Evolutionary conservation across 2,329 filamentous ascomycete genomes (phyloP).

Genomic region (Sporothrix sp.): DNA sequence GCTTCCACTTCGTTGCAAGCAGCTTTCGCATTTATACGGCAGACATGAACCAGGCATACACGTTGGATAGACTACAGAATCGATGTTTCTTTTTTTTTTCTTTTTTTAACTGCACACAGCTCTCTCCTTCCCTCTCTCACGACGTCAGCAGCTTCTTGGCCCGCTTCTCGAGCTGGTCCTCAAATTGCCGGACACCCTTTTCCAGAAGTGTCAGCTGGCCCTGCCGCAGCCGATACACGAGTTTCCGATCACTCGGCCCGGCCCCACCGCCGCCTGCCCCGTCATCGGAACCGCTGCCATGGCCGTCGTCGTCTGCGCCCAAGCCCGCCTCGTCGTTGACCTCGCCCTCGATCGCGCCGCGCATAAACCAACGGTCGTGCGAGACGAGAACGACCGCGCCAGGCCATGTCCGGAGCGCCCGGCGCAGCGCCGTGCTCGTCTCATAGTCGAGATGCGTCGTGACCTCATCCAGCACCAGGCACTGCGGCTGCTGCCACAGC

Average conservation of each 20-base stretch:
- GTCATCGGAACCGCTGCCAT: constrained; percentile 37
- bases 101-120: neutral
- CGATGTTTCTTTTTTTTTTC: neutral
- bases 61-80: neutral
- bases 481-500: constrained; percentile 59
- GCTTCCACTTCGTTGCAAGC: too few relatives aligned
- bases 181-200: constrained; percentile 56
- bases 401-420: constrained; percentile 56
- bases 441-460: constrained; percentile 81
- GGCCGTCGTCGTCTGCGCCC: constrained; percentile 33
- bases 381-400: constrained; percentile 70
- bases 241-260: constrained; percentile 34
- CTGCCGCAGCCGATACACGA: constrained; percentile 50
- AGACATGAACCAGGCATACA: too few relatives aligned
- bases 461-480: constrained; percentile 69
- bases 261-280: constrained; percentile 35
- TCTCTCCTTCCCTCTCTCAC: neutral
- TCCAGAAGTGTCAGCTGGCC: constrained; percentile 47
- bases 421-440: constrained; percentile 62
- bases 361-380: constrained; percentile 75
- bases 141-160: constrained; percentile 35
- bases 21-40: too few relatives aligned
- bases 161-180: constrained; percentile 50
- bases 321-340: constrained; percentile 30
- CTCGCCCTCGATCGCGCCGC: constrained; percentile 59